Percentiles rank a stretch among this genome's conserved stretches.
Evolutionary conservation across 768 basidiomycete species (phyloP).

Genomic region (Russula vinacea): DNA sequence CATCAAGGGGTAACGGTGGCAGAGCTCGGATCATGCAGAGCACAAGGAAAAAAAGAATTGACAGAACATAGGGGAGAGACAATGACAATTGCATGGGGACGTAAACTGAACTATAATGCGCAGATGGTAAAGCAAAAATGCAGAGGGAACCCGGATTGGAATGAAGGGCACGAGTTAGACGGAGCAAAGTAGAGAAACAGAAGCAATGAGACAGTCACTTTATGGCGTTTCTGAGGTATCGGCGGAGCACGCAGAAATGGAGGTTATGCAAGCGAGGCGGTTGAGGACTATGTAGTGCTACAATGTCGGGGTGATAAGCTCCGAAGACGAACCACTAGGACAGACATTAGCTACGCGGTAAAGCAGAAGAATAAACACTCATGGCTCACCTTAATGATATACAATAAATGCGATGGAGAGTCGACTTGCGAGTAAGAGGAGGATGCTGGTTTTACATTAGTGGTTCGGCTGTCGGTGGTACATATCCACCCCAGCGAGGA

Average conservation of each 20-base stretch:
- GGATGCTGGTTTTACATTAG: slow-evolving; percentile 22
- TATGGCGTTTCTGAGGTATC: slow-evolving; percentile 21
- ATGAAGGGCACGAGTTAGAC: slow-evolving; percentile 21
- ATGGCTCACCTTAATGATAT: slow-evolving; percentile 28
- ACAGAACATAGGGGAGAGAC: slow-evolving; percentile 24
- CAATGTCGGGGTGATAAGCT: slow-evolving; percentile 25
- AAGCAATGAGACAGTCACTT: slow-evolving; percentile 16
- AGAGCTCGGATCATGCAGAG: slow-evolving; percentile 21
- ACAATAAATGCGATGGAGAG: slow-evolving; percentile 27
- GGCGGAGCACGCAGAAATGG: slow-evolving; percentile 18
- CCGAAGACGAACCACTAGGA: slow-evolving; percentile 8
- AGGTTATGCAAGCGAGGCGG: slow-evolving; percentile 22
- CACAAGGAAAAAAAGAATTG: slow-evolving; percentile 20
- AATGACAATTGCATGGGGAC: slow-evolving; percentile 25
- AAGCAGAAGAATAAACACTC: too few species aligned
- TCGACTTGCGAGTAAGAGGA: slow-evolving; percentile 12
- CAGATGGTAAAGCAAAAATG: slow-evolving; percentile 27
- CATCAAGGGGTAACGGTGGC: slow-evolving; percentile 18
- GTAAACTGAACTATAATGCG: slow-evolving; percentile 26
- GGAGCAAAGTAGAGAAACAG: slow-evolving; percentile 8
- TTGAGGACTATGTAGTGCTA: slow-evolving; percentile 25
- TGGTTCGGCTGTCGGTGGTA: slow-evolving; percentile 9
- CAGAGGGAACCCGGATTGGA: not conserved
- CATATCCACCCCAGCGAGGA: slow-evolving; percentile 27
- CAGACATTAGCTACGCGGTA: slow-evolving; percentile 6